Percentiles rank a stretch among this genome's conserved stretches.
phyloP scores from a whole-genome alignment of 176 grass and related monocot species.

The Bromus sterilis region DNA sequence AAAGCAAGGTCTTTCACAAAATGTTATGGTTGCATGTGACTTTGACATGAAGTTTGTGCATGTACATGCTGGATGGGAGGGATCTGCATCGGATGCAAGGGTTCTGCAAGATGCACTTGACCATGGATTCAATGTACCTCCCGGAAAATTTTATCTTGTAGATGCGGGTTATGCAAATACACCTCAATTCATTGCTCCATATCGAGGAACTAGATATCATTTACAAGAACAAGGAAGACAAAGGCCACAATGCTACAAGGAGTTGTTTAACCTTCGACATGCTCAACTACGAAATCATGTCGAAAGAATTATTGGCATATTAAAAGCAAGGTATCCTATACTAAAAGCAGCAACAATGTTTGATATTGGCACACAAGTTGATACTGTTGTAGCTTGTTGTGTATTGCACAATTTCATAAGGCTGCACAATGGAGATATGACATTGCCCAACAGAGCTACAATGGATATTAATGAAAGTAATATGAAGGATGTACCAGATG shows the following conservation, averaged over 20 bases:
- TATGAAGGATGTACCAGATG: not conserved
- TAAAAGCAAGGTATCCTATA: slow-evolving; percentile 2
- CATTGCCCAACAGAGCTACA: not conserved
- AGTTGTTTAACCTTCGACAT: too few relatives aligned
- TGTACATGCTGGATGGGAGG: too few relatives aligned
- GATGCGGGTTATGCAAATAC: too few relatives aligned
- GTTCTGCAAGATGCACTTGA: too few relatives aligned
- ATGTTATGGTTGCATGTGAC: too few relatives aligned
- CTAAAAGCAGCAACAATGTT: not conserved
- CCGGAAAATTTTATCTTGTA: too few relatives aligned
- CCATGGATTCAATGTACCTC: too few relatives aligned
- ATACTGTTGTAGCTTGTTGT: not conserved
- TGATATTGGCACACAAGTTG: not conserved
- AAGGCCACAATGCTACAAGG: not conserved
- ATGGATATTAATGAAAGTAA: not conserved
- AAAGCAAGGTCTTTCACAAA: too few relatives aligned
- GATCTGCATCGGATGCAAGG: too few relatives aligned
- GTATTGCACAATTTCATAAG: slow-evolving; percentile 1
- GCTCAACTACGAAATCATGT: not conserved
- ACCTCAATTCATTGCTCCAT: not conserved
- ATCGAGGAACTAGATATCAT: slow-evolving; percentile 13
- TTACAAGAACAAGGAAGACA: slow-evolving; percentile 9
- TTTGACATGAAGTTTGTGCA: too few relatives aligned
- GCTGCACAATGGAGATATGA: slow-evolving; percentile 1
- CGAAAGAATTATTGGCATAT: slow-evolving; percentile 9